Conservation (phyloP, 352 stramenopile species). For the Phytophthora pistaciae region DNA sequence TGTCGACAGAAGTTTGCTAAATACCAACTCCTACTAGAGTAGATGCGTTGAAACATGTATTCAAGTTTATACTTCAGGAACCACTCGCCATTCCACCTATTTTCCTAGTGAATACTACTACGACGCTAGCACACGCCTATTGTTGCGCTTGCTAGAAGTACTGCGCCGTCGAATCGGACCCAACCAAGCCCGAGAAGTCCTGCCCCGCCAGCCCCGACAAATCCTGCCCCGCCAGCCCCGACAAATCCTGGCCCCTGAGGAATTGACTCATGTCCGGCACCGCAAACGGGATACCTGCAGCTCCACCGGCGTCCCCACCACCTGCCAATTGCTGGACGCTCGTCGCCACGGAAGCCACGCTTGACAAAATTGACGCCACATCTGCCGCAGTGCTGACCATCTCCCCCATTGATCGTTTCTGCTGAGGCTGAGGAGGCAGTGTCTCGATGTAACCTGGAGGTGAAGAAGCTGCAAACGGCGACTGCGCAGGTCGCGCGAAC, state of each 20-base stretch:
- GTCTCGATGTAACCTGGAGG: slow-evolving; percentile 25
- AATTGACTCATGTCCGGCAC: slow-evolving; percentile 28
- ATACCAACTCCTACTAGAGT: no score
- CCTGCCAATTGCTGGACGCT: slow-evolving; percentile 34
- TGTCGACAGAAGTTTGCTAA: no score
- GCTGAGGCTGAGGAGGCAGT: slow-evolving; percentile 24
- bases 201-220: slow-evolving; percentile 16
- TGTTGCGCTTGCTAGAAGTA: slow-evolving; percentile 16
- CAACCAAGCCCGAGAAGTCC: slow-evolving; percentile 18
- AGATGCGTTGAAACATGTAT: no score
- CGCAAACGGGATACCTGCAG: slow-evolving; percentile 23
- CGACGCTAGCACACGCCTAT: neutral
- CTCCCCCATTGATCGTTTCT: slow-evolving; percentile 30
- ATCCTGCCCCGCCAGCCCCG: slow-evolving; percentile 23
- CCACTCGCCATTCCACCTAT: no score
- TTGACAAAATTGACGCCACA: slow-evolving; percentile 32
- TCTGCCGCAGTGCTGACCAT: slow-evolving; percentile 35
- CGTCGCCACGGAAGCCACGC: slow-evolving; percentile 33
- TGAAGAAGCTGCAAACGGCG: neutral
- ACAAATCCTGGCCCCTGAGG: slow-evolving; percentile 25
- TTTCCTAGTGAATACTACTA: no score
- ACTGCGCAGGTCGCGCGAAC: slow-evolving; percentile 16
- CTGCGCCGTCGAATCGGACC: slow-evolving; percentile 3
- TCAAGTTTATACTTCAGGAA: no score
- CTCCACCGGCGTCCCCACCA: slow-evolving; percentile 16